Percentiles rank a stretch among this genome's conserved stretches.
Evolutionary conservation across 2,329 filamentous ascomycete species (phyloP).

Genomic region (Setomelanomma holmii): DNA sequence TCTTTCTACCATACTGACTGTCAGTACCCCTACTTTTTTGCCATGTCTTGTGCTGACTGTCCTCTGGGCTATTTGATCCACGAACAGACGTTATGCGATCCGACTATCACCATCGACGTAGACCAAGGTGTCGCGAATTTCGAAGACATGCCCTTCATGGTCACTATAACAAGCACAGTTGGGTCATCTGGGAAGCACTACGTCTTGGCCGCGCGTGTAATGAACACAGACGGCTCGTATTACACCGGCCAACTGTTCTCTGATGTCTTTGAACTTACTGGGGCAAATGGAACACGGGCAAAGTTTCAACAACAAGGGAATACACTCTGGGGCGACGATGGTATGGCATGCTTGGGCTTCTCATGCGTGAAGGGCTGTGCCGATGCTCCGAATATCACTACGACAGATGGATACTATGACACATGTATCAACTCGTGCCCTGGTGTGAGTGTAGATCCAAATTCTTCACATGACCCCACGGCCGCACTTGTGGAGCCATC

Average conservation of each 20-base stretch:
- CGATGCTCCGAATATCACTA: background rate
- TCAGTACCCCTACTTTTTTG: too few species aligned
- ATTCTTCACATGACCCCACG: slow-evolving; percentile 14
- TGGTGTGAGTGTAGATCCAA: slow-evolving; percentile 13
- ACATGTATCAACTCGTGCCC: slow-evolving; percentile 18
- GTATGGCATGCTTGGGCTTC: slow-evolving; percentile 11
- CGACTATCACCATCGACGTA: slow-evolving; percentile 7
- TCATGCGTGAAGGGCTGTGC: slow-evolving; percentile 17
- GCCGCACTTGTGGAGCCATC: slow-evolving; percentile 10
- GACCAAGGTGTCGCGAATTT: slow-evolving; percentile 6
- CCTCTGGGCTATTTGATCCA: slow-evolving; percentile 14
- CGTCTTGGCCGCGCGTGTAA: slow-evolving; percentile 10
- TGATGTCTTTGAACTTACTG: slow-evolving; percentile 16
- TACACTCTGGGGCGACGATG: slow-evolving; percentile 20
- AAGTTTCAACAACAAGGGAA: slow-evolving; percentile 7
- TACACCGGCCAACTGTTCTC: slow-evolving; percentile 16
- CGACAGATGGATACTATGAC: slow-evolving; percentile 5
- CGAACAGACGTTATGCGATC: slow-evolving; percentile 17
- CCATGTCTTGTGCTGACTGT: too few species aligned
- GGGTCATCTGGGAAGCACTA: slow-evolving; percentile 21
- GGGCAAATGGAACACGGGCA: slow-evolving; percentile 17
- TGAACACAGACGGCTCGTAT: slow-evolving; percentile 20
- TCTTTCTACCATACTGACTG: background rate
- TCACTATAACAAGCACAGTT: slow-evolving; percentile 18
- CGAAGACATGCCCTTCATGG: slow-evolving; percentile 15